Base-by-base conservation (phyloP, 805 yeast species). In the Candida ulmi region DNA sequence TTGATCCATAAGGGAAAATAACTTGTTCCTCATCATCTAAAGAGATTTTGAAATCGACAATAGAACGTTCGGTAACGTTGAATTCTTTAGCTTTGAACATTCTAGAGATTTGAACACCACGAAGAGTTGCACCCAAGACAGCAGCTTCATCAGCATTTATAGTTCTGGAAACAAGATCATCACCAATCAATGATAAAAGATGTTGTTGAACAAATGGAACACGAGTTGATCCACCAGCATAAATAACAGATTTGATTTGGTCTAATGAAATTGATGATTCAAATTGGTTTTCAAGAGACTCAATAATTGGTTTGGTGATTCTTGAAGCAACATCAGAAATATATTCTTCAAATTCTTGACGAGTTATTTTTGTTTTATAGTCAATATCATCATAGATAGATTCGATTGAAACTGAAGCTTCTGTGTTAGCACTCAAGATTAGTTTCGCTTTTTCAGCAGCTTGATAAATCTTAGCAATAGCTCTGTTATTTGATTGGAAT, bases 131-230 rank as follows among this genome's bases (percentile, higher is more conserved):
- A 36, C 99, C 99, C 51, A 86, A 71, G 12, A 87, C 96, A 38
- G 87, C 87, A 33, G 97, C 80, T 65, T 93, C 99, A 62, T 93
- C 99, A 0, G 99, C 93, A 61, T 93, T 93, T 33, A 93, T 95
- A 37, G 82, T 86, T 60, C 82, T 88, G 17, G 95, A 72, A 30
- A 90, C 68, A 36, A 67, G 57, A 3, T 76, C 81, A 16, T 76
- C 76, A 1, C 83, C 87, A 31, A 81, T 63, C 33, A 78, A 65
- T 2, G 72, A 57, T 2, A 58, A 45, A 42, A 87, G 64, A 38
- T 72, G 74, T 41, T 75, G 71, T 61, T 88, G 93, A 35, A 93
- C 83, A 53, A 84, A 72, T 13, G 99, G 99, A 24, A 88, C 85
- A 58, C 99, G 78, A 6, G 91, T 78, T 0, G 95, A 78, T 1